Percentiles rank a stretch among this genome's conserved stretches.
phyloP scores from a whole-genome alignment of 352 stramenopile species.

The Pythium diclinum region DNA sequence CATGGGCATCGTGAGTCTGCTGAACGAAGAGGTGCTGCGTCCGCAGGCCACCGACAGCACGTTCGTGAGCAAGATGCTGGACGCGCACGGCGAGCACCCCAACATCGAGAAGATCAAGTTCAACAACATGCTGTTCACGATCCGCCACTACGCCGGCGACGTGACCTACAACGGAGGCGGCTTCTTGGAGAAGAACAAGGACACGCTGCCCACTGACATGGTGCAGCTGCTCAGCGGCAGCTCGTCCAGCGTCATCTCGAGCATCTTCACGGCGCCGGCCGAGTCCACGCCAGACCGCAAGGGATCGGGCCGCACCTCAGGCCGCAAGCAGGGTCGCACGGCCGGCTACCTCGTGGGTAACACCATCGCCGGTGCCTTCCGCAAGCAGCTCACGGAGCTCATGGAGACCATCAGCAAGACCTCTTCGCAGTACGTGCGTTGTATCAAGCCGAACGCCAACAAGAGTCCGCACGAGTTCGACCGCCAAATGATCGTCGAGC shows the following conservation, averaged over 20 bases:
- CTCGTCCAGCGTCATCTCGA: constrained; percentile 53
- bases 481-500: constrained; percentile 82
- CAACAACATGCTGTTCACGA: constrained; percentile 79
- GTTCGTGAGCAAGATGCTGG: constrained; percentile 83
- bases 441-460: constrained; percentile 91
- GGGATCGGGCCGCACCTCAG: constrained; percentile 15
- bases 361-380: constrained; percentile 82
- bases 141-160: constrained; percentile 79
- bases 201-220: constrained; percentile 80
- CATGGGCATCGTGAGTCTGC: constrained; percentile 88
- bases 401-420: constrained; percentile 89
- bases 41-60: constrained; percentile 78
- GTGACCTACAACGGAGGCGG: constrained; percentile 76
- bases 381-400: constrained; percentile 79
- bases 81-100: constrained; percentile 70
- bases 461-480: constrained; percentile 85
- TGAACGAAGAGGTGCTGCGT: constrained; percentile 95
- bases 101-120: constrained; percentile 85
- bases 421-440: constrained; percentile 85
- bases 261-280: constrained; percentile 53
- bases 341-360: constrained; percentile 82
- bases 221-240: constrained; percentile 68
- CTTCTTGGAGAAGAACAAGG: constrained; percentile 87
- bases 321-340: constrained; percentile 41
- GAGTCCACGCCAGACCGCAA: constrained; percentile 24